Percentiles rank a stretch among this genome's conserved stretches.
These are phyloP conservation scores for Ophiostoma quercus DNA, from an alignment of 2,329 filamentous ascomycete species.

Conservation along the genomic window DNA sequence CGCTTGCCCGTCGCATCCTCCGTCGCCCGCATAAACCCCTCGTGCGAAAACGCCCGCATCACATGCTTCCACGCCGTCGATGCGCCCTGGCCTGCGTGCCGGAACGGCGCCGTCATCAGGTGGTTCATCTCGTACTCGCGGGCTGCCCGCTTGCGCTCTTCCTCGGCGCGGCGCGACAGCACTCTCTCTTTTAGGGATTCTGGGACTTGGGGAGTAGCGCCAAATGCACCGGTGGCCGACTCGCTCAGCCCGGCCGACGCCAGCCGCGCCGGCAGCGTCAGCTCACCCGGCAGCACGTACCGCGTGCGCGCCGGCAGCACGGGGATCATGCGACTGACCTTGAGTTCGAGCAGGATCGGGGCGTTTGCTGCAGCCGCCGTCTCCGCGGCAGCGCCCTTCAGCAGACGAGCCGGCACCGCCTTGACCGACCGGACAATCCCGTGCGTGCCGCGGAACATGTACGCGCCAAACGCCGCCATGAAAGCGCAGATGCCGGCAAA, in stretches of 20 bases:
- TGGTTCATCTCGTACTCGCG: conserved; percentile 51
- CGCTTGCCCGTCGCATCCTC: conserved; percentile 44
- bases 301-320: conserved; percentile 43
- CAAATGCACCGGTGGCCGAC: conserved; percentile 1
- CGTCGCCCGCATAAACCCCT: conserved; percentile 47
- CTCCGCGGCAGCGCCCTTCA: conserved; percentile 17
- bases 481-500: conserved; percentile 55
- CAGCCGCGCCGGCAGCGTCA: conserved; percentile 27
- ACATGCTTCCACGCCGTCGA: conserved; percentile 42
- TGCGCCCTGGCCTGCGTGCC: conserved; percentile 43
- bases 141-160: conserved; percentile 37
- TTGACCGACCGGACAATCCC: conserved; percentile 55
- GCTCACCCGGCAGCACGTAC: conserved; percentile 36
- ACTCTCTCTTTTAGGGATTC: conserved; percentile 28
- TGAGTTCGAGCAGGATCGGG: conserved; percentile 49
- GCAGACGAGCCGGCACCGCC: conserved; percentile 43
- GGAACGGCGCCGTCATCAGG: conserved; percentile 54
- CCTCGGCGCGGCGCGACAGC: conserved; percentile 35
- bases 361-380: conserved; percentile 22
- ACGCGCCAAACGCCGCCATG: conserved; percentile 56
- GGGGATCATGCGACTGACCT: conserved; percentile 47
- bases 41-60: conserved; percentile 49
- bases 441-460: conserved; percentile 53
- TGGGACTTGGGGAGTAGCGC: neutral
- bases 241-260: neutral